These are phyloP conservation scores for Metschnikowia shivogae DNA, from an alignment of 805 yeast species.

Conservation along the genomic window DNA sequence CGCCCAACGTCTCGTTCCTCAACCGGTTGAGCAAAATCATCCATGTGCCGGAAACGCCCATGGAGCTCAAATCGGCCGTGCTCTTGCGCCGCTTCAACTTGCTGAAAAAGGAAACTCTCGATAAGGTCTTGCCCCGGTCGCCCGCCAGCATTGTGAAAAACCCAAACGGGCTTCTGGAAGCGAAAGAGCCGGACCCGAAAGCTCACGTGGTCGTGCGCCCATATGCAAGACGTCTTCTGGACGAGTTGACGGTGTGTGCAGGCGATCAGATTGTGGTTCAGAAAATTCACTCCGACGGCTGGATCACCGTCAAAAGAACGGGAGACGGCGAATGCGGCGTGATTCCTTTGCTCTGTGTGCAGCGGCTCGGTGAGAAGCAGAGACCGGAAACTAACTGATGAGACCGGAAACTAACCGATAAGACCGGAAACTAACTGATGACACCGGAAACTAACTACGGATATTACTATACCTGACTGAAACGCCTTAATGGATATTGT, in stretches of 20 bases:
- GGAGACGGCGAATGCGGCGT: conserved; percentile 24
- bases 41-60: conserved; percentile 21
- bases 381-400: too few relatives aligned
- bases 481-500: too few relatives aligned
- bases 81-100: conserved; percentile 31
- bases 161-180: not conserved
- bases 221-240: conserved; percentile 27
- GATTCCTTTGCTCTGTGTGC: conserved; percentile 24
- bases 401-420: too few relatives aligned
- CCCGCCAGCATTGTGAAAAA: conserved; percentile 12
- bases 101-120: conserved; percentile 16
- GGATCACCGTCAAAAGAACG: conserved; percentile 31
- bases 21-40: conserved; percentile 24
- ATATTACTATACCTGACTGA: too few relatives aligned
- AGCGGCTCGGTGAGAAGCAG: not conserved
- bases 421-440: too few relatives aligned
- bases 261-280: conserved; percentile 29
- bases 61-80: conserved; percentile 26
- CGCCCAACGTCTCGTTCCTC: conserved; percentile 1
- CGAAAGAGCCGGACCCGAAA: not conserved
- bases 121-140: conserved; percentile 19
- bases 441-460: too few relatives aligned
- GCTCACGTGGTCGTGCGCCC: conserved; percentile 21
- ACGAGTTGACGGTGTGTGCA: conserved; percentile 29
- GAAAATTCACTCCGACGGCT: conserved; percentile 32